Base-by-base conservation (phyloP, 2,329 filamentous ascomycete genomes). In the Simplicillium sp. region DNA sequence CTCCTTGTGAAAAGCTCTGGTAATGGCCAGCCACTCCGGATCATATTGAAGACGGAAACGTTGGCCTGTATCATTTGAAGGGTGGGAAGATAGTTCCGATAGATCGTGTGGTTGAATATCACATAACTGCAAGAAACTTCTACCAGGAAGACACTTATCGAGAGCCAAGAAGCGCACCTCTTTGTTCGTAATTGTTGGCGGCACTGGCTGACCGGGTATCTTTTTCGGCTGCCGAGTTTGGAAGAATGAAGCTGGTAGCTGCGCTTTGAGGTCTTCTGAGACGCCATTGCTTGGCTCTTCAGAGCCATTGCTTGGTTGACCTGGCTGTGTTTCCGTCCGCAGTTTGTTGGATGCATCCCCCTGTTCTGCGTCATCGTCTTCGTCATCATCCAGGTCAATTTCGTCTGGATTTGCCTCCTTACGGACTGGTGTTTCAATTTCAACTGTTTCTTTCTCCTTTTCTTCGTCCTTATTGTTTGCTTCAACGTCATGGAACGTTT, bases 11-110 rank as follows among this genome's bases (percentile, higher is more conserved):
- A 97, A 94, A 7, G 80, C 82, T 34, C 90, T 84, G 11, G 82
- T 89, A 48, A 98, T 96, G 34, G 92, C 84, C 7, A 98, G 79
- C 90, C 90, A 98, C 64, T 98, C 92, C 11, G 82, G 78, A 59
- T 98, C 92, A 57, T 98, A 97, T 37, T 80, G 67, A 1, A 96
- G 70, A 11, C 65, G 68, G 49, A 78, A 74, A 1, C 79, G 78
- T 15, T 54, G 50, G 1, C 40, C 41, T 4, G 44, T 41, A 11
- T 51, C 16, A 4, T 40, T 42, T 4, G 54, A 50, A 34, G 48
- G 48, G 38, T 54, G 39, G 3, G 41, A 34, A 1, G 46, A 37
- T 12, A 48, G 38, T 3, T 56, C 25, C 13, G 59, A 46, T 0
- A 61, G 44, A 13, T 70, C 63, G 34, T 71, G 54, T 3, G 78